These are phyloP conservation scores for Aspergillus luchuensis DNA, from an alignment of 2,329 filamentous ascomycete species.

Conservation along the genomic window DNA sequence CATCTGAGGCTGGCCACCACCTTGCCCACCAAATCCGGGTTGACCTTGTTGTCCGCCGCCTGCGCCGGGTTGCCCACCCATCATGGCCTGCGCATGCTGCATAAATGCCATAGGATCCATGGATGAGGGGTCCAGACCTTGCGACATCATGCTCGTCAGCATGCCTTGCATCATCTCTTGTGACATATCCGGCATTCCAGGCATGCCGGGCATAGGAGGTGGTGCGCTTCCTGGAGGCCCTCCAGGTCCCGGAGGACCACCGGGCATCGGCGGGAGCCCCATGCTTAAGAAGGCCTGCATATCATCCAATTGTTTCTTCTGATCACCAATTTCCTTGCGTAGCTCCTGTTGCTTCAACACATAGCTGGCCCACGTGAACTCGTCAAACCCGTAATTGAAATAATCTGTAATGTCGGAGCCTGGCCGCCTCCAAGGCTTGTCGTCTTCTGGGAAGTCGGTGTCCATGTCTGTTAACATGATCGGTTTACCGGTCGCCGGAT, in stretches of 20 bases:
- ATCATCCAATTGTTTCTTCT: conserved; percentile 69
- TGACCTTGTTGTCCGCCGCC: conserved; percentile 39
- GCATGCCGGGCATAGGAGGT: conserved; percentile 39
- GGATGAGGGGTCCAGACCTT: conserved; percentile 55
- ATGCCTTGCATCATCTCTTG: conserved; percentile 62
- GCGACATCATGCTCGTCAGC: conserved; percentile 57
- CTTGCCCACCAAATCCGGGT: conserved; percentile 40
- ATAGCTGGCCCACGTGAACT: conserved; percentile 97
- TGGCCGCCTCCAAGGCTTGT: conserved; percentile 93
- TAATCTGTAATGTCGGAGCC: conserved; percentile 95
- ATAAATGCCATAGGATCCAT: conserved; percentile 59
- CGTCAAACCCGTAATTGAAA: conserved; percentile 99
- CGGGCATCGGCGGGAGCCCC: conserved; percentile 52
- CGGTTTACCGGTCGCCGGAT: conserved; percentile 73
- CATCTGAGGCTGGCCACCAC: conserved; percentile 44
- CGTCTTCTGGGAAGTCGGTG: conserved; percentile 70
- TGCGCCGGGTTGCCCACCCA: conserved; percentile 46
- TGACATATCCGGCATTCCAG: conserved; percentile 54
- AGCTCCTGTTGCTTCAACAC: conserved; percentile 83
- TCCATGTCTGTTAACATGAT: conserved; percentile 80
- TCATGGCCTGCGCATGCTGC: conserved; percentile 55
- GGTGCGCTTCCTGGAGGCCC: conserved; percentile 31
- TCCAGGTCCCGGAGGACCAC: conserved; percentile 30
- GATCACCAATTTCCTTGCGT: conserved; percentile 73
- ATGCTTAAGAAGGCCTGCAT: conserved; percentile 62